phyloP scores from a whole-genome alignment of 2,329 filamentous ascomycete species.

The Aspergillus tanneri region DNA sequence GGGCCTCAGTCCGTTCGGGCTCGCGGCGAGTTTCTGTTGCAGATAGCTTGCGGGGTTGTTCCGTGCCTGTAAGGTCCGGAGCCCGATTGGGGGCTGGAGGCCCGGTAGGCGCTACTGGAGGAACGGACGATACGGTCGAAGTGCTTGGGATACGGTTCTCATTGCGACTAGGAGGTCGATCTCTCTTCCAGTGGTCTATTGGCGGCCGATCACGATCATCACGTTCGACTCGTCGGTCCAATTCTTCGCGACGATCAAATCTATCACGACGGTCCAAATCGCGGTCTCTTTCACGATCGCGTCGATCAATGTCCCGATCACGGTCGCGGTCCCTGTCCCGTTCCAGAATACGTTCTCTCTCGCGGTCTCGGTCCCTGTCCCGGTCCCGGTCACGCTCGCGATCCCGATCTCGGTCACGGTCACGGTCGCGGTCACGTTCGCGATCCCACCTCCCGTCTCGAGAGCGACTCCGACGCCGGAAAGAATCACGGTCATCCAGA shows the following conservation, averaged over 20 bases:
- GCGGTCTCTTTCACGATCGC: conserved; percentile 25
- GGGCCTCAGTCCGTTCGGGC: conserved; percentile 27
- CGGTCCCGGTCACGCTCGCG: conserved; percentile 31
- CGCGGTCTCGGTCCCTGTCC: conserved; percentile 36
- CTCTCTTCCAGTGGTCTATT: conserved; percentile 40
- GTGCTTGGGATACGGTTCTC: conserved; percentile 30
- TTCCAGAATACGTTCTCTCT: conserved; percentile 31
- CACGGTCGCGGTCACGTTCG: conserved; percentile 40
- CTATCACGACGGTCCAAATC: conserved; percentile 14
- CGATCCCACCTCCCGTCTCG: conserved; percentile 46
- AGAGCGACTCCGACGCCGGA: conserved; percentile 46
- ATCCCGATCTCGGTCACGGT: conserved; percentile 35
- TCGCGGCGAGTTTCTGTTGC: conserved; percentile 35
- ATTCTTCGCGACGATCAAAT: conserved; percentile 21
- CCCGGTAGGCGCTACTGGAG: conserved; percentile 10
- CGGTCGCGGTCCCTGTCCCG: conserved; percentile 40
- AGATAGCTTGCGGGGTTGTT: conserved; percentile 28
- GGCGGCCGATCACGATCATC: conserved; percentile 34
- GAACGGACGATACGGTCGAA: conserved; percentile 20
- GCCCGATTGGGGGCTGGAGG: conserved; percentile 23
- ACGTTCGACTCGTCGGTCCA: conserved; percentile 33
- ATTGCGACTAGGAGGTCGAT: conserved; percentile 36
- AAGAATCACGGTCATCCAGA: conserved; percentile 44
- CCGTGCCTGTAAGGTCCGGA: conserved; percentile 25
- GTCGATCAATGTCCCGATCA: conserved; percentile 32